These are phyloP conservation scores for Diplocarpon mali DNA, from an alignment of 2,329 filamentous ascomycete species.

Conservation along the genomic window DNA sequence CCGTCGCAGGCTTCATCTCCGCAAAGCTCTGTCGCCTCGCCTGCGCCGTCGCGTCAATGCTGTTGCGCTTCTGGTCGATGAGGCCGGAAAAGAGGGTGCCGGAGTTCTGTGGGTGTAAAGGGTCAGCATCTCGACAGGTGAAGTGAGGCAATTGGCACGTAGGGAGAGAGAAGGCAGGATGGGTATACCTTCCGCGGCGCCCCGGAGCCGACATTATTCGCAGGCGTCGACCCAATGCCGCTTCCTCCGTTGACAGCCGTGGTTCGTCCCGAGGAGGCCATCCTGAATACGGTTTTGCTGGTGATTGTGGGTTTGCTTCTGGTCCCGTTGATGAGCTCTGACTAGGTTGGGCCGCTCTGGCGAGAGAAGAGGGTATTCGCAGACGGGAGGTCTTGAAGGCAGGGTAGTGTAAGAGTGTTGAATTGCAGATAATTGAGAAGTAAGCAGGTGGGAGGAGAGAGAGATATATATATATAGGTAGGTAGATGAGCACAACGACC, in stretches of 20 bases:
- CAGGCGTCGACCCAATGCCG: conserved; percentile 15
- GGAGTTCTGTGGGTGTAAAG: not conserved
- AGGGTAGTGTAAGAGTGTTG: too few relatives aligned
- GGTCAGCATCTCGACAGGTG: not conserved
- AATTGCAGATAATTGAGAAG: too few relatives aligned
- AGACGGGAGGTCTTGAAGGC: too few relatives aligned
- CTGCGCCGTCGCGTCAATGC: conserved; percentile 27
- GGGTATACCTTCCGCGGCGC: conserved; percentile 13
- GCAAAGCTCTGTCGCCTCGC: conserved; percentile 32
- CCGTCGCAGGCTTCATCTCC: conserved; percentile 31
- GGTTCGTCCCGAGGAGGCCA: conserved; percentile 10
- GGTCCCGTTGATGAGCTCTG: too few relatives aligned
- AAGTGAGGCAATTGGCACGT: not conserved
- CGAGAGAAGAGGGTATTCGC: too few relatives aligned
- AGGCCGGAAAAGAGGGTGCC: conserved; percentile 28
- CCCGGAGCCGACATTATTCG: conserved; percentile 18
- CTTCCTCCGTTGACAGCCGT: conserved; percentile 17
- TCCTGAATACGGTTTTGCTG: too few relatives aligned
- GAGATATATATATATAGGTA: too few relatives aligned
- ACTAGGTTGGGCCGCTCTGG: too few relatives aligned
- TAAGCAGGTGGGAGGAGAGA: too few relatives aligned
- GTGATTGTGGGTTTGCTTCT: too few relatives aligned
- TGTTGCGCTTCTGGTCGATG: conserved; percentile 34
- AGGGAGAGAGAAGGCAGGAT: not conserved
- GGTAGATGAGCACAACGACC: too few relatives aligned